Evolutionary conservation across 1,284 basidiomycete species (phyloP).

Genomic region (Termitomyces sp.): DNA sequence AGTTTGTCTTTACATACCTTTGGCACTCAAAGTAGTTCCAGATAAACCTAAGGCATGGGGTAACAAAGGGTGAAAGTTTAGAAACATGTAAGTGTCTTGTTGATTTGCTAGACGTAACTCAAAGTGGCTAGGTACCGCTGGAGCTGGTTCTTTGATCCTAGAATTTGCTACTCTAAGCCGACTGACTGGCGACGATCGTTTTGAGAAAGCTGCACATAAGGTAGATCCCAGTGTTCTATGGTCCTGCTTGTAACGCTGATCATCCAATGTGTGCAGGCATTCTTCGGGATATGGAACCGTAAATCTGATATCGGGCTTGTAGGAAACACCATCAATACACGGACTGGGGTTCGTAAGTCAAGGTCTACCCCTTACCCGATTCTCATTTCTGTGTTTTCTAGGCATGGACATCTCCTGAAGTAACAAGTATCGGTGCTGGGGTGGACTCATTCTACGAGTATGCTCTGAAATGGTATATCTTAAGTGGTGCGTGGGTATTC

Average conservation of each 20-base stretch:
- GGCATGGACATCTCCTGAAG: conserved; percentile 69
- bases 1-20: neutral
- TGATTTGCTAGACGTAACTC: conserved; percentile 3
- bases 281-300: conserved; percentile 90
- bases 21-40: conserved; percentile 23
- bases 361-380: neutral
- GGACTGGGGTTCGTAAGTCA: conserved; percentile 58
- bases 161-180: conserved; percentile 91
- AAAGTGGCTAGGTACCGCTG: conserved; percentile 66
- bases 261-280: conserved; percentile 43
- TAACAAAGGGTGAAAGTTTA: conserved; percentile 61
- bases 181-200: conserved; percentile 80
- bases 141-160: conserved; percentile 85
- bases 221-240: conserved; percentile 14
- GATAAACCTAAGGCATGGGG: conserved; percentile 74
- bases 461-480: conserved; percentile 83
- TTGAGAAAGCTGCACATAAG: conserved; percentile 78
- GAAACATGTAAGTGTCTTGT: conserved; percentile 63
- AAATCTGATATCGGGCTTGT: conserved; percentile 78
- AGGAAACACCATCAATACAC: conserved; percentile 83
- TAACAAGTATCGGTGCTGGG: conserved; percentile 84
- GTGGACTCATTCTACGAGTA: conserved; percentile 95
- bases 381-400: conserved; percentile 22
- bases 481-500: conserved; percentile 62
- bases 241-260: neutral